Evolutionary conservation across 352 stramenopile species (phyloP).

Genomic region (Sclerospora graminicola): DNA sequence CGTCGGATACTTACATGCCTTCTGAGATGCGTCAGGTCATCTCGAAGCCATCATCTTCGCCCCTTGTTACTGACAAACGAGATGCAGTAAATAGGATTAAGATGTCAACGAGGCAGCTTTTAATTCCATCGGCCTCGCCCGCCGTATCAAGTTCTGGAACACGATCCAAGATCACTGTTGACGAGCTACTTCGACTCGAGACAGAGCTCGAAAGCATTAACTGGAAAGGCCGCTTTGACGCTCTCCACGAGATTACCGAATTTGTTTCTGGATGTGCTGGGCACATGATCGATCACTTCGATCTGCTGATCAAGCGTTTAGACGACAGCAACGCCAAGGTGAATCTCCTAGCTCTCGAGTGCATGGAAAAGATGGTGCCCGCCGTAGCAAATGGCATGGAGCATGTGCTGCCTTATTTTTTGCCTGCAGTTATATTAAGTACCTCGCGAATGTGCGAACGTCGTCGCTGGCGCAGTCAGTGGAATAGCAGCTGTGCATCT

Average conservation of each 20-base stretch:
- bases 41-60: too few species aligned
- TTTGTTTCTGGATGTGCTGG: too few species aligned
- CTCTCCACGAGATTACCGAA: slow-evolving; percentile 26
- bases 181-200: slow-evolving; percentile 29
- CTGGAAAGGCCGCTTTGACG: slow-evolving; percentile 73
- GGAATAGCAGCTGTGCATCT: slow-evolving; percentile 31
- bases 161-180: slow-evolving; percentile 24
- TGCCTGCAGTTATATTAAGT: slow-evolving; percentile 41
- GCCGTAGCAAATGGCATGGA: slow-evolving; percentile 9
- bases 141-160: slow-evolving; percentile 5
- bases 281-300: slow-evolving; percentile 53
- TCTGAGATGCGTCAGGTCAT: too few species aligned
- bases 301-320: slow-evolving; percentile 52
- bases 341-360: slow-evolving; percentile 44
- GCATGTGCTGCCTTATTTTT: slow-evolving; percentile 41
- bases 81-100: too few species aligned
- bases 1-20: too few species aligned
- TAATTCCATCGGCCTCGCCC: too few species aligned
- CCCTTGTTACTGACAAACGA: too few species aligned
- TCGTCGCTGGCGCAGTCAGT: slow-evolving; percentile 29
- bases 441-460: slow-evolving; percentile 46
- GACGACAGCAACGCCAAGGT: too few species aligned
- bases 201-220: slow-evolving; percentile 55
- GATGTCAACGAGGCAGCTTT: too few species aligned
- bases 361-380: slow-evolving; percentile 30